Evolutionary conservation across 768 basidiomycete genomes (phyloP).

Genomic region (Boletales sp.): DNA sequence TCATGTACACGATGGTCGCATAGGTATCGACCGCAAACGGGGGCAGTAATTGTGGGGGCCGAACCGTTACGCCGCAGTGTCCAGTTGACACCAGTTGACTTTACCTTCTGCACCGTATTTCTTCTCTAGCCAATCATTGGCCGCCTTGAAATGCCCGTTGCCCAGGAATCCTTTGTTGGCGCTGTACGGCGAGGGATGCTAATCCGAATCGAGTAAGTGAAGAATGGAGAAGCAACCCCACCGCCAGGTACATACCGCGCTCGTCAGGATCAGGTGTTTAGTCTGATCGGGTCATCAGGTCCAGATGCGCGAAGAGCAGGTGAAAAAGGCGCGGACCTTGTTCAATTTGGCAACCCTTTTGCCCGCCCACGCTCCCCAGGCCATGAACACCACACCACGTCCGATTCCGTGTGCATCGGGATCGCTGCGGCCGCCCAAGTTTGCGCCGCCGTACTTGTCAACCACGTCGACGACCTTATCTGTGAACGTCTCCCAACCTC

Average conservation of each 20-base stretch:
- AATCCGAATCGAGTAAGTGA: conserved; percentile 27
- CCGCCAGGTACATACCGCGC: conserved; percentile 52
- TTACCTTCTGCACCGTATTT: conserved; percentile 69
- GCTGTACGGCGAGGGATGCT: conserved; percentile 85
- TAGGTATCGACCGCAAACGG: conserved; percentile 26
- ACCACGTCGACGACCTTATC: conserved; percentile 76
- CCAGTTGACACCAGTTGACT: conserved; percentile 71
- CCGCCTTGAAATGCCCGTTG: conserved; percentile 82
- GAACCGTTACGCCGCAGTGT: conserved; percentile 18
- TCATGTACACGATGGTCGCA: too few species aligned
- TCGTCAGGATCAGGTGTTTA: conserved; percentile 77
- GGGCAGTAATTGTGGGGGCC: conserved; percentile 18
- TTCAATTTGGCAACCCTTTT: conserved; percentile 78
- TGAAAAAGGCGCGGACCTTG: conserved; percentile 45
- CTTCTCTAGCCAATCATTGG: conserved; percentile 82
- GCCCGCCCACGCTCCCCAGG: conserved; percentile 86
- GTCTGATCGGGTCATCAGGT: conserved; percentile 40
- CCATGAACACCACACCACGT: conserved; percentile 81
- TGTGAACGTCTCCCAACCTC: conserved; percentile 92
- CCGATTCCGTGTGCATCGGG: conserved; percentile 49
- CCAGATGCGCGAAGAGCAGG: conserved; percentile 10
- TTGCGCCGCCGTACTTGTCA: conserved; percentile 71
- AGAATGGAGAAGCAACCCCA: conserved; percentile 15
- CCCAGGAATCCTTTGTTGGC: conserved; percentile 81
- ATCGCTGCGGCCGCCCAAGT: conserved; percentile 41